phyloP scores from a whole-genome alignment of 768 basidiomycete genomes.

The Phlegmacium glaucopus region DNA sequence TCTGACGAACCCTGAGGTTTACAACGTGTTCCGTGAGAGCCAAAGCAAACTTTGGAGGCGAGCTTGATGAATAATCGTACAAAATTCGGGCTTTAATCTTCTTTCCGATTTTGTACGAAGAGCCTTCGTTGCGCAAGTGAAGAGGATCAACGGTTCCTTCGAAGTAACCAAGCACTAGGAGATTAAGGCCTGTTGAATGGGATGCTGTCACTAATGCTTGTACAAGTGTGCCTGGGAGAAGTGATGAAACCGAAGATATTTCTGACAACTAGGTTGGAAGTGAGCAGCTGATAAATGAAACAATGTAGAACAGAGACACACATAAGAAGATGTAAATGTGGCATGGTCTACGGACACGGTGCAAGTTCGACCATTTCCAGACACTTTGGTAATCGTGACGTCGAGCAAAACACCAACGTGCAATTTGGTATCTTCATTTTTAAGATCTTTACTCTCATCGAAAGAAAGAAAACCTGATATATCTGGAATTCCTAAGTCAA shows the following conservation, averaged over 20 bases:
- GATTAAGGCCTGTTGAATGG: slow-evolving; percentile 69
- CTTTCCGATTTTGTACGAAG: slow-evolving; percentile 57
- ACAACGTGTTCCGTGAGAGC: slow-evolving; percentile 73
- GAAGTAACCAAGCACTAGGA: slow-evolving; percentile 91
- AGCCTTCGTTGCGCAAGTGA: slow-evolving; percentile 57
- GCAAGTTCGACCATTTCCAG: slow-evolving; percentile 78
- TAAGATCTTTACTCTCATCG: slow-evolving; percentile 49
- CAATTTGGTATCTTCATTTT: slow-evolving; percentile 28
- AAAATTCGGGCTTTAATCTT: slow-evolving; percentile 84
- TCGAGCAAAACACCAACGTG: slow-evolving; percentile 67
- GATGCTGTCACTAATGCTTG: slow-evolving; percentile 79
- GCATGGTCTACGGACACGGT: slow-evolving; percentile 56
- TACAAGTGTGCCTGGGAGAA: slow-evolving; percentile 85
- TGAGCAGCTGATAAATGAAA: background rate
- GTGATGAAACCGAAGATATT: slow-evolving; percentile 70
- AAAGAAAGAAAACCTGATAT: slow-evolving; percentile 83
- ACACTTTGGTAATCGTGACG: slow-evolving; percentile 61
- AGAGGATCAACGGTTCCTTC: slow-evolving; percentile 84
- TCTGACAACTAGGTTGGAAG: slow-evolving; percentile 56
- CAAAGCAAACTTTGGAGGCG: slow-evolving; percentile 83
- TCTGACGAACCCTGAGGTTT: slow-evolving; percentile 42
- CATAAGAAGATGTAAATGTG: slow-evolving; percentile 49
- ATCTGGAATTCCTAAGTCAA: slow-evolving; percentile 80
- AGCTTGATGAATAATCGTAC: slow-evolving; percentile 64
- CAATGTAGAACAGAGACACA: slow-evolving; percentile 31